Base-by-base conservation (phyloP, 257 asterid species). In the Schizonepeta tenuifolia region DNA sequence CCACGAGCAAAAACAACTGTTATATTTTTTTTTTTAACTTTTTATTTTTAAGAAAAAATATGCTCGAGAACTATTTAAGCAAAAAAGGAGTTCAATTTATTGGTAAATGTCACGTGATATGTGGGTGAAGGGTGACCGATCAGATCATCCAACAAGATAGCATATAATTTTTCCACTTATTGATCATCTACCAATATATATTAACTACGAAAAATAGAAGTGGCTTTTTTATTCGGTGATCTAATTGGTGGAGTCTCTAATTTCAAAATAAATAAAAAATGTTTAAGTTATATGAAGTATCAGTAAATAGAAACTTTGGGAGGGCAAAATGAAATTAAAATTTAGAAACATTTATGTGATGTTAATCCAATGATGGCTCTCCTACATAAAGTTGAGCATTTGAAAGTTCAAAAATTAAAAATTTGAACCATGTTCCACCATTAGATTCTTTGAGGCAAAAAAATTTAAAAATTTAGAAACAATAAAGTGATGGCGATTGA, bases 1-100 rank as follows among this genome's bases (percentile, higher is more conserved):
- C 55, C 64, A 53, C 53, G 35, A 35, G 21, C 46, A 53, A 53
- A 50, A 69, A 14, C 33, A 14, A 67, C 46, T 50, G 21, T 65
- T 21, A 41, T 65, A 13, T 28, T 6, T 10, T 22, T 55, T 3
- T 55, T 21, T 55, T 13, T 0, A 9, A n/a, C n/a, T 0, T 9
- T 33, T 35, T 35, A 10, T 9, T 17, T n/a, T 5, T n/a, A 24
- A 3, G 3, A 4, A 1, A 9, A 15, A 12, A 11, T 12, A 3
- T 58, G 65, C 12, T 58, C 36, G 44, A 58, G 44, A 18, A 14
- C 15, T 1, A 14, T 24, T 57, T 5, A 57, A 26, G 40, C 13
- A 57, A 53, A 51, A 17, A 49, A n/a, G 43, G 8, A 59, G 22
- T 58, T 31, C 46, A 33, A 59, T 33, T 31, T 59, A 31, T 33